Base-by-base conservation (phyloP, 1,139 yeast genomes). In the Geotrichum siamense region DNA sequence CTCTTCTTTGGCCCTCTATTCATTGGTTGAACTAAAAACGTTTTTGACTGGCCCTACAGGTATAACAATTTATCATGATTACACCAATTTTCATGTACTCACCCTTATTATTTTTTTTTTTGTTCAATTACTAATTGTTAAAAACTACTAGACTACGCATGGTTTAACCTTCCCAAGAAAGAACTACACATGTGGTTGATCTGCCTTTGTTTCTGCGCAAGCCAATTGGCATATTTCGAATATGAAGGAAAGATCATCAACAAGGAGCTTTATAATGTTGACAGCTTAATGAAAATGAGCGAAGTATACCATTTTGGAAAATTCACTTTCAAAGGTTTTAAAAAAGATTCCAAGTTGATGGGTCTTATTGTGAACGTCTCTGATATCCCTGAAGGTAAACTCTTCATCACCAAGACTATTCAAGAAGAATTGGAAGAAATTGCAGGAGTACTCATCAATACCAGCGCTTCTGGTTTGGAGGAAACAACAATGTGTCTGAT, bases 401-500 rank as follows among this genome's bases (percentile, higher is more conserved):
- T 20, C 13, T 33, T 33, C 21, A 17, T n/a, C 6, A 21, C 19
- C 9, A 15, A 21, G 9, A 16, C 25, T 5, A 4, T 33, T 4
- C 6, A 22, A 6, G 8, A 3, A 5, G 37, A 33, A 4, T 22
- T 33, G 37, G 25, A 20, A 6, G 17, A 22, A 9, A 33, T 33
- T 21, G 37, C 10, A 12, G 13, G 12, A 25, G 9, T 26, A n/a
- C n/a, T 33, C 19, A 16, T 33, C 37, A 33, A n/a, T 10, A 10
- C 37, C 3, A 16, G 10, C 10, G 37, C 26, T 10, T 20, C 37
- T 33, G 37, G 37, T 8, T 20, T 33, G 37, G 41, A 31, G 10
- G 43, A 38, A 16, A 30, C 32, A n/a, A 35, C 43, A 2, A 17
- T 43, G 38, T 16, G 20, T 20, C 27, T 43, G 15, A 23, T 43